Conservation (phyloP, 2,329 filamentous ascomycete species). For the Cephalotrichum gorgonifer region DNA sequence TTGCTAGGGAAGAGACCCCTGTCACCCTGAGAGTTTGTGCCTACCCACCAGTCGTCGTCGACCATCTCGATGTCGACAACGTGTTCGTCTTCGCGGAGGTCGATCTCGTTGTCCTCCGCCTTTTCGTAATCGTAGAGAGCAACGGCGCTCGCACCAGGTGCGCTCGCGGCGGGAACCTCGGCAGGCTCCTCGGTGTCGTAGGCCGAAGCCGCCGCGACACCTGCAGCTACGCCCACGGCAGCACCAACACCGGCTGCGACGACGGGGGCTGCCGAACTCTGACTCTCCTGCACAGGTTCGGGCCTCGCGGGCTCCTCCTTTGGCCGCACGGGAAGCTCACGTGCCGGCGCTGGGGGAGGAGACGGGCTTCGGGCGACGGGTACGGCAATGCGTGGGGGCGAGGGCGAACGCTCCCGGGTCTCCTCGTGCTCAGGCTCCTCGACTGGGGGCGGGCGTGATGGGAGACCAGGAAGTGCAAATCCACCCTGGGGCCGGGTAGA, state of each 20-base stretch:
- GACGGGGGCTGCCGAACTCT: conserved; percentile 3
- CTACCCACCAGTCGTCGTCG: conserved; percentile 98
- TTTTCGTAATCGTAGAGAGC: conserved; percentile 96
- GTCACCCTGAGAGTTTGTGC: conserved; percentile 75
- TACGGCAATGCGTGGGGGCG: conserved; percentile 76
- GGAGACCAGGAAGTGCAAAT: conserved; percentile 69
- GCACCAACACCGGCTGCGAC: conserved; percentile 1
- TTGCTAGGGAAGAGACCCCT: conserved; percentile 91
- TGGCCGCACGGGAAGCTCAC: conserved; percentile 3
- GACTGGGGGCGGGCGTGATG: conserved; percentile 46
- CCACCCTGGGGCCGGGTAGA: conserved; percentile 63
- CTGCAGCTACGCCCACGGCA: background rate
- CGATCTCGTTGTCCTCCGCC: conserved; percentile 93
- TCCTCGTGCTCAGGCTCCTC: conserved; percentile 48
- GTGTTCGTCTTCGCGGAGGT: conserved; percentile 77
- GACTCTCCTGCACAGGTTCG: conserved; percentile 5
- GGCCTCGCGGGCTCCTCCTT: conserved; percentile 1
- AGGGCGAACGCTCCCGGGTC: conserved; percentile 50
- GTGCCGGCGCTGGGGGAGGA: conserved; percentile 7
- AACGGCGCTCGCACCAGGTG: conserved; percentile 60
- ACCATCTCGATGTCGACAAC: conserved; percentile 95
- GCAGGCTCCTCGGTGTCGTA: conserved; percentile 4
- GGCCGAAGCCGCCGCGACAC: conserved; percentile 2
- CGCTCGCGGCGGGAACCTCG: conserved; percentile 5
- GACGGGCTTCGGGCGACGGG: conserved; percentile 57